Conservation (phyloP, 2,329 filamentous ascomycete species). For the Colletotrichum orchidophilum region DNA sequence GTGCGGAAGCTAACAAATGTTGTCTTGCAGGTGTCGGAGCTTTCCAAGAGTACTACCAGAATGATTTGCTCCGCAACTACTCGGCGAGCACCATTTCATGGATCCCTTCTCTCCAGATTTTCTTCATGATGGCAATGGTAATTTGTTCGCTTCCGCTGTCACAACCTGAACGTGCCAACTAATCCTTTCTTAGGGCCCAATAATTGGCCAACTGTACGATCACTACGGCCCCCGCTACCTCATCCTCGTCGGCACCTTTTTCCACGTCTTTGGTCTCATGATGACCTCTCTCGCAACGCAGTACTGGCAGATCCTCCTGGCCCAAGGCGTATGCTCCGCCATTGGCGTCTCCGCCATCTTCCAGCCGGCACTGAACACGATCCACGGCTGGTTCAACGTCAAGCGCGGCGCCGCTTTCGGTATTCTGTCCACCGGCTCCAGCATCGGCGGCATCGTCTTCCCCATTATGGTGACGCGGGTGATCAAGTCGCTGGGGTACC, state of each 20-base stretch:
- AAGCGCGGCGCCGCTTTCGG: constrained; percentile 48
- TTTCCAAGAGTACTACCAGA: constrained; percentile 68
- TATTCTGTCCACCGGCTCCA: constrained; percentile 46
- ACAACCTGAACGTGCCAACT: neutral
- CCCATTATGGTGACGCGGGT: constrained; percentile 51
- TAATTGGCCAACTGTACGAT: constrained; percentile 72
- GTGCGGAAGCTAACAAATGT: constrained; percentile 3
- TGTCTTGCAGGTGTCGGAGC: constrained; percentile 51
- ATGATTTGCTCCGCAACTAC: constrained; percentile 55
- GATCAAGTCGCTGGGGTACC: constrained; percentile 47
- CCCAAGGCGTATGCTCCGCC: constrained; percentile 49
- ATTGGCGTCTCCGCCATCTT: constrained; percentile 48
- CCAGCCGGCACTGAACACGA: constrained; percentile 43
- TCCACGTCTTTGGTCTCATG: constrained; percentile 71
- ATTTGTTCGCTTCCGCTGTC: constrained; percentile 36
- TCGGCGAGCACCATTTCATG: constrained; percentile 67
- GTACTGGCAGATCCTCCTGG: constrained; percentile 52
- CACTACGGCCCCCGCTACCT: constrained; percentile 68
- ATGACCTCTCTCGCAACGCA: constrained; percentile 62
- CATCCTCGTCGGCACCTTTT: constrained; percentile 59
- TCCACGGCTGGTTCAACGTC: constrained; percentile 47
- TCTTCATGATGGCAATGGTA: constrained; percentile 61
- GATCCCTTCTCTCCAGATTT: constrained; percentile 67
- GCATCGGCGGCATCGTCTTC: constrained; percentile 50
- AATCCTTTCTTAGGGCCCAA: constrained; percentile 54